Conservation (phyloP, 1,284 basidiomycete genomes). For the Apiotrichum gamsii region DNA sequence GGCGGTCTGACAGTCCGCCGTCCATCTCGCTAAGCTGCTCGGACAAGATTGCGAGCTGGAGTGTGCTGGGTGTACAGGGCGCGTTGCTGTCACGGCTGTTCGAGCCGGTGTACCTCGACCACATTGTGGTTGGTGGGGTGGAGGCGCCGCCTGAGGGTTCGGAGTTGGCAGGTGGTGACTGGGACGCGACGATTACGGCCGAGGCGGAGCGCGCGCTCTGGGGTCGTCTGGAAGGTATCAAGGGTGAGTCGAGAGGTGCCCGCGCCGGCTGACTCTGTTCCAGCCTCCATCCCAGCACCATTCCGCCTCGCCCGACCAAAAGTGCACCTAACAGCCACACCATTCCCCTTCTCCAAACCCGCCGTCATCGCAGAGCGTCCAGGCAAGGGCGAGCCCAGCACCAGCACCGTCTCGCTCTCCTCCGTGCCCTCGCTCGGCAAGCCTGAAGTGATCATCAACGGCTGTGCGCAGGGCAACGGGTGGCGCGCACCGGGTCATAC, state of each 20-base stretch:
- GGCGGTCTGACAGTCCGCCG: conserved; percentile 69
- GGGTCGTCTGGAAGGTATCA: conserved; percentile 19
- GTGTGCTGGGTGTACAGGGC: conserved; percentile 75
- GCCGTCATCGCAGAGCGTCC: conserved; percentile 48
- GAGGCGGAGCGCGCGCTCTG: conserved; percentile 55
- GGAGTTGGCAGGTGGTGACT: conserved; percentile 44
- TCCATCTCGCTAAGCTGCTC: conserved; percentile 80
- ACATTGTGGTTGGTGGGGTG: conserved; percentile 68
- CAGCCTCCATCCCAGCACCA: conserved; percentile 5
- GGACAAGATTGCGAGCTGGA: conserved; percentile 83
- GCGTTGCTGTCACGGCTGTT: conserved; percentile 59
- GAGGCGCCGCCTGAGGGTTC: conserved; percentile 14
- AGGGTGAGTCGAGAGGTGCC: conserved; percentile 11
- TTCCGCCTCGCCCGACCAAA: conserved; percentile 47
- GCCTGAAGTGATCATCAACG: conserved; percentile 51
- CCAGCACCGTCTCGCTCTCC: conserved; percentile 16
- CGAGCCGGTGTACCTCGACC: conserved; percentile 59
- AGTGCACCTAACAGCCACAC: conserved; percentile 53
- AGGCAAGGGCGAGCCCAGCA: conserved; percentile 15
- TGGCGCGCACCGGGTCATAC: conserved; percentile 35
- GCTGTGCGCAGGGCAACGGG: conserved; percentile 11
- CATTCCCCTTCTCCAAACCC: conserved; percentile 1
- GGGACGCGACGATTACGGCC: conserved; percentile 56
- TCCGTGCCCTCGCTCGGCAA: conserved; percentile 50
- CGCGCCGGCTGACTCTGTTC: conserved; percentile 2